phyloP scores from a whole-genome alignment of 176 grass and related monocot genomes.

The Zoysia japonica region DNA sequence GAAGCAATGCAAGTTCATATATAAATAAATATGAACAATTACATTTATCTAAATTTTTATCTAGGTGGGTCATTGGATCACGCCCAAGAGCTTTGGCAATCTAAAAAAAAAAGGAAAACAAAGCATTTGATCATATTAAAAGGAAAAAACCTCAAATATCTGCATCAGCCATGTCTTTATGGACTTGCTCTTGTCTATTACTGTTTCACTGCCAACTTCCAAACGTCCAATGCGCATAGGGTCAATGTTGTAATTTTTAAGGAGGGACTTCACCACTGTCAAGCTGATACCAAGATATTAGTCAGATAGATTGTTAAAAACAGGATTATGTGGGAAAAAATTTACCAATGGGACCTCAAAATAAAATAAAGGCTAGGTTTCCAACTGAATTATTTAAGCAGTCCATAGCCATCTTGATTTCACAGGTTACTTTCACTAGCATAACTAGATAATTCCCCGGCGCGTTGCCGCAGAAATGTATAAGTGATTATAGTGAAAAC shows the following conservation, averaged over 20 bases:
- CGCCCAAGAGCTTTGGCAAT: no score
- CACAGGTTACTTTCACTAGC: not conserved
- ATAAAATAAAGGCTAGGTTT: not conserved
- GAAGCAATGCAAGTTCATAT: not conserved
- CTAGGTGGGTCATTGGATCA: no score
- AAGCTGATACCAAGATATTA: conserved; percentile 46
- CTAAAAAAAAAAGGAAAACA: no score
- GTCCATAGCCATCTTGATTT: not conserved
- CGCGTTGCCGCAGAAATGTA: no score
- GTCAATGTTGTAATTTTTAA: conserved; percentile 85
- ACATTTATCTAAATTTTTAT: not conserved
- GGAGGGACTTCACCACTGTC: conserved; percentile 83
- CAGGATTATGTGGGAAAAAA: not conserved
- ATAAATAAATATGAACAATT: not conserved
- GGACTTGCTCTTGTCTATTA: conserved; percentile 99
- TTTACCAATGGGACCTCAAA: not conserved
- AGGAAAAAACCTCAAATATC: conserved; percentile 82
- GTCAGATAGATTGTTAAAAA: not conserved
- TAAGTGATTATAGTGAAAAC: no score
- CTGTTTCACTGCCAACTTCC: conserved; percentile 97
- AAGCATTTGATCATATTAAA: no score
- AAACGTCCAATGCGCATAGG: conserved; percentile 80
- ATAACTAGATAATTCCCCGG: not conserved
- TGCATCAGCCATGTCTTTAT: conserved; percentile 99
- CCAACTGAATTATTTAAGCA: no score